Base-by-base conservation (phyloP, 805 yeast species). In the Zygoascus flipseniorum region DNA sequence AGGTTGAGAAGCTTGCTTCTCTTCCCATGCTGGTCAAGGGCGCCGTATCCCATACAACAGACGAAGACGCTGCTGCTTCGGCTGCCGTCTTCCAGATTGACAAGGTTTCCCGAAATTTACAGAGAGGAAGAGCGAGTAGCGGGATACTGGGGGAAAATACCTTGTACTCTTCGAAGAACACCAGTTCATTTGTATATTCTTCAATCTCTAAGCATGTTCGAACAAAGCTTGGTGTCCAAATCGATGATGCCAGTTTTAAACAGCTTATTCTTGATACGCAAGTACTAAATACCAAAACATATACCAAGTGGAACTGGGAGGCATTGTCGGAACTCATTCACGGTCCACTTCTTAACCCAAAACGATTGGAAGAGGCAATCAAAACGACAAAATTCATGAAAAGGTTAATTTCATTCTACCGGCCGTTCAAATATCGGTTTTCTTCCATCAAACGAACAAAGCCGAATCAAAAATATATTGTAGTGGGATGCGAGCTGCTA, bases 391-490 rank as follows among this genome's bases (percentile, higher is more conserved):
- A 90, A 62, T 88, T 93, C 62, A 75, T 90, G 65, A 90, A 92
- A 64, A 72, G 97, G 53, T 66, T 93, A 26, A 67, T 90, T 60
- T 86, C 96, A 1, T 93, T 92, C 65, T 92, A 82, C 65, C 75
- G 98, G 52, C 99, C 99, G 0, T 85, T 90, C 71, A 90, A 95
- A 68, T 81, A 83, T 61, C 73, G 97, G 52, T 92, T 89, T 67
- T 74, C 86, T 8, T 70, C 73, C 28, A 68, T 81, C 47, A 71
- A 78, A 54, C 73, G 73, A 53, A 71, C 81, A 1, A 78, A 76
- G 53, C 68, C 73, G 32, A 76, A 83, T 23, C 76, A 74, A 26
- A 75, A 77, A 56, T 87, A 82, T 59, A 77, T 86, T 11, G 76
- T 74, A 50, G 83, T 86, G 2, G 98, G 97, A 0, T 80, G 89